Conservation (phyloP, 2,329 filamentous ascomycete species). For the Stachybotrys chlorohalonatus region DNA sequence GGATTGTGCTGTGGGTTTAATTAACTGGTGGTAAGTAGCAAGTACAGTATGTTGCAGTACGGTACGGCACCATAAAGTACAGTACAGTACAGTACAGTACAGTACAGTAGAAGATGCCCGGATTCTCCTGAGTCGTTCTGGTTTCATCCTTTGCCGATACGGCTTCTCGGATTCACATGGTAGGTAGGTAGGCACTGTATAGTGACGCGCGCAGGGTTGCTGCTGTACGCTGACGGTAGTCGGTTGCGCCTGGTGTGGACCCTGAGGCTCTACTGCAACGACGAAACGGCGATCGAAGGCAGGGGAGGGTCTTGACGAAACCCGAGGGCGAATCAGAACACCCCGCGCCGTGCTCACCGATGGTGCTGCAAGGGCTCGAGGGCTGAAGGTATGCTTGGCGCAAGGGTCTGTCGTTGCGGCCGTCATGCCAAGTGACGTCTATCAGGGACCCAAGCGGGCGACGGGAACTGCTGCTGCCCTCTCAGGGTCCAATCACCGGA, state of each 20-base stretch:
- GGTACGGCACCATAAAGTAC: too few relatives aligned
- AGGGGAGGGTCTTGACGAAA: neutral
- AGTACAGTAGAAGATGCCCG: too few relatives aligned
- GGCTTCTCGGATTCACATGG: too few relatives aligned
- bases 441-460: neutral
- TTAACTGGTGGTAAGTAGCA: too few relatives aligned
- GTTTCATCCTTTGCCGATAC: too few relatives aligned
- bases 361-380: neutral
- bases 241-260: conserved; percentile 9
- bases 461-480: too few relatives aligned
- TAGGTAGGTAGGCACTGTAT: too few relatives aligned
- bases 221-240: neutral
- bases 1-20: neutral
- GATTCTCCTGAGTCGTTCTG: too few relatives aligned
- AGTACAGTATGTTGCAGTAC: neutral
- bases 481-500: too few relatives aligned
- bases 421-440: neutral
- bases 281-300: neutral
- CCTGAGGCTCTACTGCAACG: conserved; percentile 13
- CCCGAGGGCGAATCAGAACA: neutral
- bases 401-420: neutral
- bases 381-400: neutral
- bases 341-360: too few relatives aligned
- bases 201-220: too few relatives aligned
- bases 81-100: too few relatives aligned